phyloP scores from a whole-genome alignment of 768 basidiomycete species.

The Tremella fuciformis region DNA sequence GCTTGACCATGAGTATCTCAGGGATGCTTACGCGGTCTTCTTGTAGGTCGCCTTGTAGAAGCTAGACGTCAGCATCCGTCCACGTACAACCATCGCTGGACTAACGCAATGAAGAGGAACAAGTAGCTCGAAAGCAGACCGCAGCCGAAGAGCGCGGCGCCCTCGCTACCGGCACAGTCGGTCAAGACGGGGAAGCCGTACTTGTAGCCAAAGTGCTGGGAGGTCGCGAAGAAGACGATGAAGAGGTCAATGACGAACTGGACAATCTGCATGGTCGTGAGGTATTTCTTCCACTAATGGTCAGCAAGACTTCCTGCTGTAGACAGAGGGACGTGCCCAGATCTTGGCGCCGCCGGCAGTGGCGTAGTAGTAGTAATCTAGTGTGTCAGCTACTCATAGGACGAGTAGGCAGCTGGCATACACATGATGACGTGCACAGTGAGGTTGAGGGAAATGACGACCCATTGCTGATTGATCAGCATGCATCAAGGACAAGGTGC shows the following conservation, averaged over 20 bases:
- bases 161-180: constrained; percentile 84
- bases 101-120: constrained; percentile 77
- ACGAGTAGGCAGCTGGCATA: constrained; percentile 54
- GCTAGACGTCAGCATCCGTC: constrained; percentile 21
- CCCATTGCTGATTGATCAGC: constrained; percentile 73
- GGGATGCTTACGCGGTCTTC: constrained; percentile 27
- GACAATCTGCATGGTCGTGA: constrained; percentile 92
- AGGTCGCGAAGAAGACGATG: constrained; percentile 91
- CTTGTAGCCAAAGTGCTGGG: constrained; percentile 71
- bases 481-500: neutral
- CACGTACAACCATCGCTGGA: constrained; percentile 1
- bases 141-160: constrained; percentile 85
- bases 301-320: constrained; percentile 1
- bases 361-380: constrained; percentile 99
- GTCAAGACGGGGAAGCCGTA: constrained; percentile 70
- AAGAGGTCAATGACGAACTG: constrained; percentile 92
- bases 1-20: neutral
- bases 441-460: constrained; percentile 86
- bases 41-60: constrained; percentile 53
- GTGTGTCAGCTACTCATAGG: neutral
- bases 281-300: constrained; percentile 92
- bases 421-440: constrained; percentile 97
- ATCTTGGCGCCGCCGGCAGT: constrained; percentile 95
- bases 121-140: constrained; percentile 84
- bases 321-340: constrained; percentile 63